These are phyloP conservation scores for Geum urbanum DNA, from an alignment of 306 rosid species.

Conservation along the genomic window DNA sequence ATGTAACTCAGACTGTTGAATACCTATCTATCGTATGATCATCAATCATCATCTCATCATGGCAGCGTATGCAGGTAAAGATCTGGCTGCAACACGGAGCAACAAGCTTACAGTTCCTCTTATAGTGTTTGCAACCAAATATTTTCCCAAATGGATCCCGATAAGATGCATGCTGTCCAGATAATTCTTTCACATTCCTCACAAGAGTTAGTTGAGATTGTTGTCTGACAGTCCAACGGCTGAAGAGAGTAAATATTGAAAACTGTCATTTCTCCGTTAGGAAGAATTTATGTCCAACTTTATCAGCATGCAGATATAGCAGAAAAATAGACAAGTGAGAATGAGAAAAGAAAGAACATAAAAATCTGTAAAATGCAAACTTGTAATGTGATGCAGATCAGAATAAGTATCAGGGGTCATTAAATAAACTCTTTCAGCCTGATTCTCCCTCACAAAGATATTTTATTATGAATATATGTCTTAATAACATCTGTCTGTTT, in stretches of 20 bases:
- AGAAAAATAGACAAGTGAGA: conserved; percentile 1
- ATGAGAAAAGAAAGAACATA: neutral
- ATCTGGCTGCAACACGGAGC: conserved; percentile 86
- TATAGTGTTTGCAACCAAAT: conserved; percentile 90
- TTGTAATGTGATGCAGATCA: neutral
- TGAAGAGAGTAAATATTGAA: conserved; percentile 32
- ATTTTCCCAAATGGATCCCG: conserved; percentile 50
- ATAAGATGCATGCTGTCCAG: conserved; percentile 70
- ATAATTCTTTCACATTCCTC: conserved; percentile 48
- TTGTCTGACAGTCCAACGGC: conserved; percentile 79
- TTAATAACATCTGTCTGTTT: neutral
- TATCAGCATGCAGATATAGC: neutral
- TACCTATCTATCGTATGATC: conserved; percentile 78
- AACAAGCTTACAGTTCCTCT: conserved; percentile 82
- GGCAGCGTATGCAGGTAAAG: conserved; percentile 80
- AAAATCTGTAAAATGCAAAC: neutral
- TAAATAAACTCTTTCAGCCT: neutral
- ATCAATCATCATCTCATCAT: conserved; percentile 62
- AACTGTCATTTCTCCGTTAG: conserved; percentile 1
- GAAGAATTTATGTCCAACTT: neutral
- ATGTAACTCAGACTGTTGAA: conserved; percentile 10
- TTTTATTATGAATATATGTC: neutral
- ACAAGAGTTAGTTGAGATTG: conserved; percentile 38
- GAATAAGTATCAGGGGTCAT: neutral
- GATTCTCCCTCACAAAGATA: neutral